These are phyloP conservation scores for Cutaneotrichosporon cavernicola DNA, from an alignment of 1,284 basidiomycete genomes.

Conservation along the genomic window DNA sequence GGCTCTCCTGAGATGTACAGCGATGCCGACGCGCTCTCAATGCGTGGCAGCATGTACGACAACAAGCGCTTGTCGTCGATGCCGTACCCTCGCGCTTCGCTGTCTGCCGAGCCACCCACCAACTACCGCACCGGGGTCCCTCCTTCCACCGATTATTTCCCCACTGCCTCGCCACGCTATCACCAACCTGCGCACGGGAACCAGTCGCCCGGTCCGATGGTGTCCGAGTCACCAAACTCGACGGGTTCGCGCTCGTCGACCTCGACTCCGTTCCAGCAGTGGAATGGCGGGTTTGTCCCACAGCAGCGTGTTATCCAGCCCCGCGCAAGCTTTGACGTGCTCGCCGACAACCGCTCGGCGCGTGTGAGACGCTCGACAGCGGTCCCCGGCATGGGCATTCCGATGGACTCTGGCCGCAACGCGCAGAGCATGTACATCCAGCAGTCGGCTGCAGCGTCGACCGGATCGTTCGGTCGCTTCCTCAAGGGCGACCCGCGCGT, in stretches of 20 bases:
- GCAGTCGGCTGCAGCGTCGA: constrained; percentile 26
- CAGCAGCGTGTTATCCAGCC: constrained; percentile 23
- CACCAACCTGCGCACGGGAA: constrained; percentile 13
- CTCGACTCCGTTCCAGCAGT: constrained; percentile 11
- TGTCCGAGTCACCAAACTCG: constrained; percentile 5
- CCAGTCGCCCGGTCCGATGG: constrained; percentile 3
- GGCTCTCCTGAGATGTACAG: constrained; percentile 17
- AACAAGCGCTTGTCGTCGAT: constrained; percentile 25
- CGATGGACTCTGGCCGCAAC: constrained; percentile 10
- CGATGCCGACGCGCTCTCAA: constrained; percentile 15
- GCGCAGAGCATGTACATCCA: constrained; percentile 40
- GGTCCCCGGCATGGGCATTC: constrained; percentile 10
- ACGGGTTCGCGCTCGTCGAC: constrained; percentile 4
- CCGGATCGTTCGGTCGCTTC: constrained; percentile 30
- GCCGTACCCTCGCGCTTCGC: constrained; percentile 14
- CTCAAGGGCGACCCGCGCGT: constrained; percentile 15
- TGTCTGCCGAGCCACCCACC: constrained; percentile 15
- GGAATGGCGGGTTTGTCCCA: constrained; percentile 8
- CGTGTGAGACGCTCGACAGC: constrained; percentile 22
- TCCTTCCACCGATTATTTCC: constrained; percentile 26
- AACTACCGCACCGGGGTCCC: constrained; percentile 20
- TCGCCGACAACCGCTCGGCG: constrained; percentile 11
- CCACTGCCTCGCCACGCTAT: constrained; percentile 25
- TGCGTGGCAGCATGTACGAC: constrained; percentile 21
- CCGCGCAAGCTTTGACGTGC: constrained; percentile 26